phyloP scores from a whole-genome alignment of 2,329 filamentous ascomycete genomes.

The Exophiala alcalophila region DNA sequence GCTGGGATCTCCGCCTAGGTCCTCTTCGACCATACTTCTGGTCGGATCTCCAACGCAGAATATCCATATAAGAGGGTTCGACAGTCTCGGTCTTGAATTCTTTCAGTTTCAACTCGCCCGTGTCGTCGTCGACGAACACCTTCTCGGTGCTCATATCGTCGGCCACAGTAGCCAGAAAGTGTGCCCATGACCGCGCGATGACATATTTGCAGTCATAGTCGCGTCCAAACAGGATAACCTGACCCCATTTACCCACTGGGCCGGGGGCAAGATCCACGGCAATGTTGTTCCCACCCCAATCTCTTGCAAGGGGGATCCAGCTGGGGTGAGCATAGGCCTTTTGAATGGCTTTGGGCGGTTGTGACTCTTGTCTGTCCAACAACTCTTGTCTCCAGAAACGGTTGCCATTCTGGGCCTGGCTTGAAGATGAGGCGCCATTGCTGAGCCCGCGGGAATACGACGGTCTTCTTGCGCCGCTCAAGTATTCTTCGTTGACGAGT shows the following conservation, averaged over 20 bases:
- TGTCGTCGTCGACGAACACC: constrained; percentile 90
- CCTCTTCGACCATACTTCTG: constrained; percentile 77
- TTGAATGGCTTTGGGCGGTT: constrained; percentile 81
- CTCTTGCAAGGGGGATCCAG: constrained; percentile 93
- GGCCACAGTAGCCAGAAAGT: constrained; percentile 79
- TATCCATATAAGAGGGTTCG: constrained; percentile 90
- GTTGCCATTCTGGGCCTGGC: constrained; percentile 51
- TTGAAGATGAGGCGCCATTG: constrained; percentile 62
- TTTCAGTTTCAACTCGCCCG: constrained; percentile 81
- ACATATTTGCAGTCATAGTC: constrained; percentile 99
- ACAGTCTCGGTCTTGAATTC: constrained; percentile 88
- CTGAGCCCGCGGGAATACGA: constrained; percentile 65
- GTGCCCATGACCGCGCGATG: constrained; percentile 84
- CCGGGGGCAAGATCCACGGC: constrained; percentile 90
- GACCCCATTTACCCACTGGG: constrained; percentile 86
- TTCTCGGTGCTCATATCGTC: constrained; percentile 89
- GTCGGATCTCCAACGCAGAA: constrained; percentile 90
- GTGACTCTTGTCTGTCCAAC: constrained; percentile 77
- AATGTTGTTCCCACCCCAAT: constrained; percentile 98
- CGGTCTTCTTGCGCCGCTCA: constrained; percentile 57
- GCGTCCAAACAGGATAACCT: constrained; percentile 92
- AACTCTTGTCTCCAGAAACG: constrained; percentile 79
- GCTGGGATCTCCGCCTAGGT: constrained; percentile 46
- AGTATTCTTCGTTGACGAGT: constrained; percentile 84
- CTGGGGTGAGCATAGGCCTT: constrained; percentile 89